Percentiles rank a stretch among this genome's conserved stretches.
These are phyloP conservation scores for Chamaecyparis obtusa DNA, from an alignment of 75 land plant genomes.

Conservation along the genomic window DNA sequence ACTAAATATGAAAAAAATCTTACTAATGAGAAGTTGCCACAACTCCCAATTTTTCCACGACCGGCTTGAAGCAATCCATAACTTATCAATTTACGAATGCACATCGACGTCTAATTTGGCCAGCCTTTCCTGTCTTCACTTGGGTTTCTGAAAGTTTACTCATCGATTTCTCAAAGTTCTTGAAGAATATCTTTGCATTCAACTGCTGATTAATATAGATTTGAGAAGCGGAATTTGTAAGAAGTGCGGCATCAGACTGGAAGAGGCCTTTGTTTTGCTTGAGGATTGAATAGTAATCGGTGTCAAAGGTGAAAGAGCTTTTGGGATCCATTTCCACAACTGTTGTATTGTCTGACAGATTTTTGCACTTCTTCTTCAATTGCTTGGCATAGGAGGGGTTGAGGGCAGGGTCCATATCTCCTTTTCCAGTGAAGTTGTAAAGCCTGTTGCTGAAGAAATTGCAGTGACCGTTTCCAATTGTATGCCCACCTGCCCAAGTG, in stretches of 20 bases:
- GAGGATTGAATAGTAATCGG: conserved; percentile 35
- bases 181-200: conserved; percentile 13
- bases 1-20: too few species aligned
- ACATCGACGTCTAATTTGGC: conserved; percentile 50
- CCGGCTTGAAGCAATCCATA: too few species aligned
- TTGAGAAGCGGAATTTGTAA: conserved; percentile 20
- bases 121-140: conserved; percentile 46
- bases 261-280: conserved; percentile 39
- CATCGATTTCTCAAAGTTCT: conserved; percentile 28
- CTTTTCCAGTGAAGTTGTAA: conserved; percentile 60
- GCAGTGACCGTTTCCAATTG: conserved; percentile 56
- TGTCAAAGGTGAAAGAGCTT: conserved; percentile 41
- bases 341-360: conserved; percentile 15
- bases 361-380: conserved; percentile 24
- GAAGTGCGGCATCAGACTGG: conserved; percentile 40
- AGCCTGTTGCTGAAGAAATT: conserved; percentile 31
- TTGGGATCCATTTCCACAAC: conserved; percentile 38
- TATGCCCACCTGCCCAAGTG: conserved; percentile 38
- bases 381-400: conserved; percentile 18
- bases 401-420: conserved; percentile 45
- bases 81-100: conserved; percentile 18
- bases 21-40: too few species aligned
- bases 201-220: conserved; percentile 15
- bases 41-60: too few species aligned
- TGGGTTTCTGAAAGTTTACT: conserved; percentile 34